Conservation (phyloP, 163 green algal species). For the Scenedesmus sp. region DNA sequence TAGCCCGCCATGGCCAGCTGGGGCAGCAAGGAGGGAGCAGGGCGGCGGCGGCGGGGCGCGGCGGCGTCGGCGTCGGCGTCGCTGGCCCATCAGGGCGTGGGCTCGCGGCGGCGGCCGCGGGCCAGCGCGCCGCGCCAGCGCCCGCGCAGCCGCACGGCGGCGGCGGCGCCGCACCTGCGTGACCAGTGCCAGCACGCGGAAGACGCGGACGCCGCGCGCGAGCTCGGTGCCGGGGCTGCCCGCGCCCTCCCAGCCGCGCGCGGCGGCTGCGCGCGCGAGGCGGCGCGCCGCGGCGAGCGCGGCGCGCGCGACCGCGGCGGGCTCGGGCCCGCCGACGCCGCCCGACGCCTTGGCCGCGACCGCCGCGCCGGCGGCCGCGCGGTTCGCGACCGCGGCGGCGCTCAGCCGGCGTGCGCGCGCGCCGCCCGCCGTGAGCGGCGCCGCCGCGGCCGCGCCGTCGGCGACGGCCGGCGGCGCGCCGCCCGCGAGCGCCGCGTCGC, state of each 20-base stretch:
- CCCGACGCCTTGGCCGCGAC: neutral
- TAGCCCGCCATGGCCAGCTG: conserved; percentile 31
- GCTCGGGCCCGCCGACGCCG: no score
- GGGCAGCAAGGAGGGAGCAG: no score
- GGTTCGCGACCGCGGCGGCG: neutral
- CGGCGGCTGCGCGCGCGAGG: no score
- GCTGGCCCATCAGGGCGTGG: no score
- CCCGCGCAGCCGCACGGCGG: no score
- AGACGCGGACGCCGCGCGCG: conserved; percentile 3
- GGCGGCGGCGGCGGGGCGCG: no score
- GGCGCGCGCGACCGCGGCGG: no score
- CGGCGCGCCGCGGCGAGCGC: neutral
- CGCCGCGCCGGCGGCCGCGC: neutral
- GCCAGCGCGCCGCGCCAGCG: no score
- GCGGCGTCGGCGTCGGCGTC: no score
- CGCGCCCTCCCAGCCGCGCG: neutral
- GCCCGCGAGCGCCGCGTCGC: neutral
- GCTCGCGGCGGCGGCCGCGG: no score
- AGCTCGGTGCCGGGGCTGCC: conserved; percentile 22
- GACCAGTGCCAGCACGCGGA: conserved; percentile 30
- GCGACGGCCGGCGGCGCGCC: neutral
- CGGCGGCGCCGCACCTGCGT: conserved; percentile 7
- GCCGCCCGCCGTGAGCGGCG: neutral
- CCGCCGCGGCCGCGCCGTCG: neutral
- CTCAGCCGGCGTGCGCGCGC: neutral